phyloP scores from a whole-genome alignment of 257 asterid species.

The Fraxinus anomala region DNA sequence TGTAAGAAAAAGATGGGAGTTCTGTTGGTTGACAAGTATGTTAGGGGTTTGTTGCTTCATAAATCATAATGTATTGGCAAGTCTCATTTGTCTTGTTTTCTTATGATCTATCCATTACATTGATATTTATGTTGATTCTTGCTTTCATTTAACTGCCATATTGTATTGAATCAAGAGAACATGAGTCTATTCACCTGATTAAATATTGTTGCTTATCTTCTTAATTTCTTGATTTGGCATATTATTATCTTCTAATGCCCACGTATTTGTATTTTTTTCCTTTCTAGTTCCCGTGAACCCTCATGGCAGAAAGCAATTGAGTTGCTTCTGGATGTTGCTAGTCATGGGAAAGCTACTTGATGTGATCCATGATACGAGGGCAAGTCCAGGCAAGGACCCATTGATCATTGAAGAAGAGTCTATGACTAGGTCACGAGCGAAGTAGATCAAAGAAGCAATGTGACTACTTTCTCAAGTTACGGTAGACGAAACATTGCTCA shows the following conservation, averaged over 20 bases:
- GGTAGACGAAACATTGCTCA: no score
- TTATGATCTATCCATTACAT: neutral
- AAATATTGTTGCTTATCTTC: neutral
- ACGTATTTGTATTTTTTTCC: slow-evolving; percentile 19
- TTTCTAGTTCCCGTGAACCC: slow-evolving; percentile 63
- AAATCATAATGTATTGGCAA: neutral
- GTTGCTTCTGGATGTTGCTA: slow-evolving; percentile 90
- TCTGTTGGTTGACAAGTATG: neutral
- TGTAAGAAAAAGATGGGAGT: no score
- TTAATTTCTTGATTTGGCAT: slow-evolving; percentile 8
- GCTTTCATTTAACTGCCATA: neutral
- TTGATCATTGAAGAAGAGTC: no score
- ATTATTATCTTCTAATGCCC: neutral
- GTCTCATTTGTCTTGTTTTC: neutral
- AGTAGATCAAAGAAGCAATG: no score
- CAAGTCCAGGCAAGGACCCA: no score
- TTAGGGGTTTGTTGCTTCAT: neutral
- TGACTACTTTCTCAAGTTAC: no score
- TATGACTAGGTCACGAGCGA: no score
- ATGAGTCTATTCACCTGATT: neutral
- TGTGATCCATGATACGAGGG: no score
- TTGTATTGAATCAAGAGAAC: slow-evolving; percentile 5
- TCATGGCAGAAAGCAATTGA: slow-evolving; percentile 88
- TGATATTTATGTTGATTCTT: neutral
- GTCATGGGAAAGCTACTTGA: slow-evolving; percentile 79